Percentiles rank a stretch among this genome's conserved stretches.
These are phyloP conservation scores for Rubroshorea leprosula DNA, from an alignment of 345 rosid genomes.

Conservation along the genomic window DNA sequence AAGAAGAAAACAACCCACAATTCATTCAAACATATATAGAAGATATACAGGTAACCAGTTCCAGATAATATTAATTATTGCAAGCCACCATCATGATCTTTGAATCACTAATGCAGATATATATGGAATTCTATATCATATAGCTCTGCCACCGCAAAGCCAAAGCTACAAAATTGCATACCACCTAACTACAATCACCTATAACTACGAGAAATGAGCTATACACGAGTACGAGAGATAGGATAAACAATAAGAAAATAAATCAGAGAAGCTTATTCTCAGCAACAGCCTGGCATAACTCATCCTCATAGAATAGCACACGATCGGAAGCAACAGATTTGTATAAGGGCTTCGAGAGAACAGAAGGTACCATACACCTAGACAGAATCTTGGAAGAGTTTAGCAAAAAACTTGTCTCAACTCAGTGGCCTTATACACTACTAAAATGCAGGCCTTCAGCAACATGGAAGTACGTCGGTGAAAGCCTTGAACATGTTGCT, in stretches of 20 bases:
- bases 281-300: slow-evolving; percentile 93
- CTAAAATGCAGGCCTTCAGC: too few relatives aligned
- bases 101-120: slow-evolving; percentile 26
- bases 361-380: slow-evolving; percentile 74
- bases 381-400: slow-evolving; percentile 79
- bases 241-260: slow-evolving; percentile 1
- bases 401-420: slow-evolving; percentile 85
- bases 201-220: slow-evolving; percentile 24
- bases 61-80: slow-evolving; percentile 25
- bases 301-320: slow-evolving; percentile 90
- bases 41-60: too few relatives aligned
- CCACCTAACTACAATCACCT: slow-evolving; percentile 36
- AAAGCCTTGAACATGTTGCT: too few relatives aligned
- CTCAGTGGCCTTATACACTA: slow-evolving; percentile 59
- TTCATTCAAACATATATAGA: too few relatives aligned
- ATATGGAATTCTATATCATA: slow-evolving; percentile 19
- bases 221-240: slow-evolving; percentile 33
- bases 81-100: slow-evolving; percentile 22
- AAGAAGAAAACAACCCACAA: too few relatives aligned
- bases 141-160: slow-evolving; percentile 33
- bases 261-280: slow-evolving; percentile 76
- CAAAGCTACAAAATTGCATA: slow-evolving; percentile 64
- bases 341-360: slow-evolving; percentile 63
- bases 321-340: slow-evolving; percentile 70
- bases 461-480: too few relatives aligned